phyloP scores from a whole-genome alignment of 2,329 filamentous ascomycete species.

The Aschersonia sp. region DNA sequence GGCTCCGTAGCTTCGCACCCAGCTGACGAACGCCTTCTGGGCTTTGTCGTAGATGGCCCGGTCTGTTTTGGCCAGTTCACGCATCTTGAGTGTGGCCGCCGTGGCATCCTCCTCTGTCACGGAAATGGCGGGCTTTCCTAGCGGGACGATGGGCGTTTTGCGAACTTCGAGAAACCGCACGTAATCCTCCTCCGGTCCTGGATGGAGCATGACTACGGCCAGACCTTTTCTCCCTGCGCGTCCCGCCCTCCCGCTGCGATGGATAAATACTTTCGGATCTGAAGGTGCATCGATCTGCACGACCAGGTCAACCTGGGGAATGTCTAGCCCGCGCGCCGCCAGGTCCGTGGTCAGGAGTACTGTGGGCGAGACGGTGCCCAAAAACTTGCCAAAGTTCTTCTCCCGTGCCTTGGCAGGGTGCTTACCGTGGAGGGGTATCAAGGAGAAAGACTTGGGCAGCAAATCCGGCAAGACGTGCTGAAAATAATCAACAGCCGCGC shows the following conservation, averaged over 20 bases:
- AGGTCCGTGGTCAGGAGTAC: conserved; percentile 88
- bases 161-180: conserved; percentile 73
- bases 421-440: conserved; percentile 83
- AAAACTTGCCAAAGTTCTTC: conserved; percentile 74
- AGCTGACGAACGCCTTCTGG: conserved; percentile 83
- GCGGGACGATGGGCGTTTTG: conserved; percentile 63
- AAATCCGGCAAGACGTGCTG: conserved; percentile 62
- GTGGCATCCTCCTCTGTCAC: conserved; percentile 49
- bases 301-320: conserved; percentile 81
- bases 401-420: conserved; percentile 76
- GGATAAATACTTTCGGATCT: conserved; percentile 89
- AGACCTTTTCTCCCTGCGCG: conserved; percentile 77
- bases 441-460: conserved; percentile 50
- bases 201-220: conserved; percentile 72
- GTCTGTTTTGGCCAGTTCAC: conserved; percentile 37
- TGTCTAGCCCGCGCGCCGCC: conserved; percentile 79
- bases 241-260: conserved; percentile 79
- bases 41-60: conserved; percentile 67
- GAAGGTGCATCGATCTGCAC: conserved; percentile 72
- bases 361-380: conserved; percentile 58
- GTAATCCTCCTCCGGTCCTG: conserved; percentile 80
- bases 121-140: conserved; percentile 40
- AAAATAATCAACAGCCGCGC: conserved; percentile 90
- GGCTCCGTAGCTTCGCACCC: conserved; percentile 81
- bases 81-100: conserved; percentile 42